phyloP scores from a whole-genome alignment of 306 rosid genomes.

The Corylus avellana region DNA sequence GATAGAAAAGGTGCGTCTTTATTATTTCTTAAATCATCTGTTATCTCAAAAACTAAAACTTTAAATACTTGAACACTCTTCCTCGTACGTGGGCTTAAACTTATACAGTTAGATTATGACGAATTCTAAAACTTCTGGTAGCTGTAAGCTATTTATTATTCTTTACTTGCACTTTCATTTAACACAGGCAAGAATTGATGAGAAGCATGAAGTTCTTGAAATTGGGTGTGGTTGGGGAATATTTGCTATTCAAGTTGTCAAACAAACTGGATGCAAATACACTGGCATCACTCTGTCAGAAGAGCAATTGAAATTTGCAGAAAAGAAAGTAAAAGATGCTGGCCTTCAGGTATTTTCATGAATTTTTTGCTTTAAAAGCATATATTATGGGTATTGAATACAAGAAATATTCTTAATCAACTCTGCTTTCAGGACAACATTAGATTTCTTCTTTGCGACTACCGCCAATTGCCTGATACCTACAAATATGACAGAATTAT shows the following conservation, averaged over 20 bases:
- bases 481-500: slow-evolving; percentile 71
- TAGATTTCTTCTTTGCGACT: slow-evolving; percentile 72
- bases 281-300: slow-evolving; percentile 83
- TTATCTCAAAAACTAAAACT: too few relatives aligned
- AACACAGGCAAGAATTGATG: slow-evolving; percentile 59
- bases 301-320: slow-evolving; percentile 78
- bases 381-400: too few relatives aligned
- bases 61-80: too few relatives aligned
- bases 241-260: slow-evolving; percentile 81
- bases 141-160: neutral
- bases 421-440: slow-evolving; percentile 56
- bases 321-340: slow-evolving; percentile 62
- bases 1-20: slow-evolving; percentile 55
- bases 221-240: slow-evolving; percentile 96
- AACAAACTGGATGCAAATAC: slow-evolving; percentile 77
- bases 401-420: neutral
- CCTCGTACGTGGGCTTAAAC: too few relatives aligned
- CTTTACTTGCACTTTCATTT: neutral
- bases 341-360: slow-evolving; percentile 64
- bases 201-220: slow-evolving; percentile 79
- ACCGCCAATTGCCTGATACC: slow-evolving; percentile 68
- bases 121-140: neutral
- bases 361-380: too few relatives aligned
- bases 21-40: neutral
- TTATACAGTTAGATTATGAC: neutral